phyloP scores from a whole-genome alignment of 2,329 filamentous ascomycete species.

The Claviceps africana region DNA sequence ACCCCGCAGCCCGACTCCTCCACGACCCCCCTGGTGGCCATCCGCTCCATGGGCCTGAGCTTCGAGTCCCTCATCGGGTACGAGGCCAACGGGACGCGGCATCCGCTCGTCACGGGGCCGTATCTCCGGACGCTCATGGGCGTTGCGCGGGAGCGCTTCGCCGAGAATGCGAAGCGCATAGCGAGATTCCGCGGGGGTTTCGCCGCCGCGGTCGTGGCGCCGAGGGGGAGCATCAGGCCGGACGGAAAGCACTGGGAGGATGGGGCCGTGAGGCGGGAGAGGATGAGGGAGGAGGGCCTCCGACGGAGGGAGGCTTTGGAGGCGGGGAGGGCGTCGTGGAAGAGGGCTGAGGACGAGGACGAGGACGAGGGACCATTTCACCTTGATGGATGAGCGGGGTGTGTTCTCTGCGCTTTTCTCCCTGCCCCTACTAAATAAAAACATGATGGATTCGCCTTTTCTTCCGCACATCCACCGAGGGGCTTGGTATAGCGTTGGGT shows the following conservation, averaged over 20 bases:
- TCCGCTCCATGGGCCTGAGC: slow-evolving; percentile 69
- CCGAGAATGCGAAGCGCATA: slow-evolving; percentile 54
- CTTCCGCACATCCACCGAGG: too few relatives aligned
- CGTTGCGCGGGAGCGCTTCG: slow-evolving; percentile 63
- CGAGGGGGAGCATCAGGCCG: slow-evolving; percentile 14
- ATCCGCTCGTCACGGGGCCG: slow-evolving; percentile 43
- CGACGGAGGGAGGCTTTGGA: slow-evolving; percentile 31
- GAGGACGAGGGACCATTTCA: neutral
- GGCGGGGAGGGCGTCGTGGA: slow-evolving; percentile 9
- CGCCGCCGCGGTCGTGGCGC: slow-evolving; percentile 13
- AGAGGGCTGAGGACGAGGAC: neutral
- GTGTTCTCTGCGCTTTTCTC: neutral
- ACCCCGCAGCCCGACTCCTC: slow-evolving; percentile 21
- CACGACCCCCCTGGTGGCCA: slow-evolving; percentile 59
- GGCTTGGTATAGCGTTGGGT: too few relatives aligned
- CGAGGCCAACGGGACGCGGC: slow-evolving; percentile 22
- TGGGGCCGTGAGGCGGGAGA: slow-evolving; percentile 33
- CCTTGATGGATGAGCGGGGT: neutral
- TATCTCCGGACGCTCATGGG: slow-evolving; percentile 55
- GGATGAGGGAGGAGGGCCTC: slow-evolving; percentile 46
- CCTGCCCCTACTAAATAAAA: too few relatives aligned
- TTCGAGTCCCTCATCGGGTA: slow-evolving; percentile 70
- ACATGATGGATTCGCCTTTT: too few relatives aligned
- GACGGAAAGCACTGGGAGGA: slow-evolving; percentile 41
- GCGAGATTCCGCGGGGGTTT: slow-evolving; percentile 46